Conservation (phyloP, 768 basidiomycete genomes). For the Lepiota brunneoincarnata region DNA sequence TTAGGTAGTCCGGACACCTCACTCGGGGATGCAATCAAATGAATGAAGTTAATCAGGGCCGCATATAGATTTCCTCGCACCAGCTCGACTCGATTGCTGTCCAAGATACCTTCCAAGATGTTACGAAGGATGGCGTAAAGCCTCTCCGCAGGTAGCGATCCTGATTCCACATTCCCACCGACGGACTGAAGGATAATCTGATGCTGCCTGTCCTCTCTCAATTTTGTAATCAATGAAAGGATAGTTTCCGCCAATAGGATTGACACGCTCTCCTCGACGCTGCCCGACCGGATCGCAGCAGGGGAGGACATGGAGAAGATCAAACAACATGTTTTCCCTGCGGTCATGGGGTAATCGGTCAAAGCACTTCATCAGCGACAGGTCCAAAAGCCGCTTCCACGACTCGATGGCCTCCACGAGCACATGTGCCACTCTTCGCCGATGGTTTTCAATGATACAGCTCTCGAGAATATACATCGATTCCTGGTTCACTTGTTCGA, state of each 20-base stretch:
- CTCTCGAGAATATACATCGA: slow-evolving; percentile 76
- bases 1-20: slow-evolving; percentile 15
- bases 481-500: slow-evolving; percentile 67
- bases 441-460: slow-evolving; percentile 85
- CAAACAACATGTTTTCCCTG: slow-evolving; percentile 87
- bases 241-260: slow-evolving; percentile 83
- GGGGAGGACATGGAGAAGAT: slow-evolving; percentile 85
- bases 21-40: slow-evolving; percentile 53
- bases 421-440: slow-evolving; percentile 75
- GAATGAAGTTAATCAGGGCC: slow-evolving; percentile 83
- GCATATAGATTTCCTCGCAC: slow-evolving; percentile 96
- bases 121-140: slow-evolving; percentile 71
- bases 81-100: slow-evolving; percentile 76
- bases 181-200: slow-evolving; percentile 67
- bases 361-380: slow-evolving; percentile 85
- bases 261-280: slow-evolving; percentile 68
- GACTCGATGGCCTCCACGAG: slow-evolving; percentile 70
- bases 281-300: slow-evolving; percentile 57
- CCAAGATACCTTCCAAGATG: slow-evolving; percentile 71
- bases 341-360: slow-evolving; percentile 76
- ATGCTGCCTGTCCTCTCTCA: slow-evolving; percentile 80
- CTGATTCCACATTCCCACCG: slow-evolving; percentile 58
- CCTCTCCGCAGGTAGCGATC: slow-evolving; percentile 77
- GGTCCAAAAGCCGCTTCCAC: slow-evolving; percentile 84
- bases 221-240: slow-evolving; percentile 79